phyloP scores from a whole-genome alignment of 108 stramenopile species.

The Asterionellopsis glacialis region DNA sequence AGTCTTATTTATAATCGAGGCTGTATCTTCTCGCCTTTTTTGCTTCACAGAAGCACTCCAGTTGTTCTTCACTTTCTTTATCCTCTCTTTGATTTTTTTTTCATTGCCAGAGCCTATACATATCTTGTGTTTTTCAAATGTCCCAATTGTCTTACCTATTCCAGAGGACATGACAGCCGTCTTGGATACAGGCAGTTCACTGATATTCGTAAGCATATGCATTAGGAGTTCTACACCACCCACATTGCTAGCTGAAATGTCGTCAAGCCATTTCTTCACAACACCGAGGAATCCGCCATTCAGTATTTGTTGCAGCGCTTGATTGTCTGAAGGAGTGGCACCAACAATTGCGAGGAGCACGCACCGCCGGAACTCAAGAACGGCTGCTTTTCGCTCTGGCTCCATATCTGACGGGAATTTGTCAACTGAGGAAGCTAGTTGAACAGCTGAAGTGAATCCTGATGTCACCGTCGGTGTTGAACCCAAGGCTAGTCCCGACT shows the following conservation, averaged over 20 bases:
- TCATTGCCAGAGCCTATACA: conserved; percentile 69
- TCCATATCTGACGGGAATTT: not conserved
- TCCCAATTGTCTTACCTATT: conserved; percentile 73
- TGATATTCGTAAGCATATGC: conserved; percentile 64
- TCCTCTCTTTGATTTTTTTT: conserved; percentile 57
- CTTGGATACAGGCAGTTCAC: conserved; percentile 77
- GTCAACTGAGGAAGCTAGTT: not conserved
- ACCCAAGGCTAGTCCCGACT: not conserved
- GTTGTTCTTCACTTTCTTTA: conserved; percentile 53
- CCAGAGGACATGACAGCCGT: conserved; percentile 65
- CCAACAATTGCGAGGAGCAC: conserved; percentile 58
- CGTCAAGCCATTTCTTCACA: conserved; percentile 75
- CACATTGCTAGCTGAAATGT: conserved; percentile 56
- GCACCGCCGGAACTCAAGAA: conserved; percentile 53
- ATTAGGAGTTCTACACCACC: conserved; percentile 76
- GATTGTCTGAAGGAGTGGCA: conserved; percentile 39
- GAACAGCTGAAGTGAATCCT: conserved; percentile 19
- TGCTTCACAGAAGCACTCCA: conserved; percentile 84
- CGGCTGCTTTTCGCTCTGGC: conserved; percentile 18
- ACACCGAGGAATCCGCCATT: conserved; percentile 51
- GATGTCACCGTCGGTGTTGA: not conserved
- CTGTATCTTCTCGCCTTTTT: conserved; percentile 17
- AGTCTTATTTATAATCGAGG: no score
- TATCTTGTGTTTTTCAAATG: conserved; percentile 71
- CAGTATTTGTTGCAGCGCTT: conserved; percentile 40